Evolutionary conservation across 2,329 filamentous ascomycete species (phyloP).

Genomic region (Aspergillus pseudoviridinutans): DNA sequence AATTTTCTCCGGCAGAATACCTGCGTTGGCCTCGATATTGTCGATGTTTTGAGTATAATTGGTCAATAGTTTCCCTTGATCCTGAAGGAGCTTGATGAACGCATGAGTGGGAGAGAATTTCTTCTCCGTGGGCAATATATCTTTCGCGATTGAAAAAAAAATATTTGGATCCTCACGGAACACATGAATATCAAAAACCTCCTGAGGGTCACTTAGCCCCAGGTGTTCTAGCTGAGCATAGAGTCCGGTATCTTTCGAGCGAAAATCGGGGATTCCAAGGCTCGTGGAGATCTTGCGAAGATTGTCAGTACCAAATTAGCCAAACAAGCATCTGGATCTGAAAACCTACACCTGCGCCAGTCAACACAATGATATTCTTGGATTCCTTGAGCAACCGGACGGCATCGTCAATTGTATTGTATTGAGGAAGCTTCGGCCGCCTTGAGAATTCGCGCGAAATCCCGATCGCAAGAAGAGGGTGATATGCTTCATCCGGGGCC

Average conservation of each 20-base stretch:
- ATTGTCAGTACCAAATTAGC: slow-evolving; percentile 3
- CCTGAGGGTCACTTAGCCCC: slow-evolving; percentile 78
- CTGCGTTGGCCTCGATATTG: slow-evolving; percentile 85
- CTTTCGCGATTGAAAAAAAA: slow-evolving; percentile 88
- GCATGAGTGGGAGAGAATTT: slow-evolving; percentile 88
- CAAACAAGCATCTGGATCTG: neutral
- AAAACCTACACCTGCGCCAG: slow-evolving; percentile 68
- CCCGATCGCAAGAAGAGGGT: slow-evolving; percentile 68
- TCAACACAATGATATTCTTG: slow-evolving; percentile 86
- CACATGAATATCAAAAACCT: slow-evolving; percentile 87
- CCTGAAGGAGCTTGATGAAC: slow-evolving; percentile 85
- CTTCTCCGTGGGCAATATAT: slow-evolving; percentile 77
- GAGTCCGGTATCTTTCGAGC: slow-evolving; percentile 86
- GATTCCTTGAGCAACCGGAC: slow-evolving; percentile 69
- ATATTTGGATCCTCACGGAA: slow-evolving; percentile 83
- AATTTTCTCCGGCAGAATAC: slow-evolving; percentile 73
- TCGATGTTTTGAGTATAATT: slow-evolving; percentile 99
- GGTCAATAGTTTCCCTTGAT: slow-evolving; percentile 83
- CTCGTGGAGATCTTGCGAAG: slow-evolving; percentile 73
- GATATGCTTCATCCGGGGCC: slow-evolving; percentile 68
- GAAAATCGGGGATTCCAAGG: slow-evolving; percentile 93
- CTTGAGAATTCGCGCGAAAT: slow-evolving; percentile 78
- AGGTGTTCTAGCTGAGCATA: slow-evolving; percentile 80
- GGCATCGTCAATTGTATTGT: slow-evolving; percentile 86
- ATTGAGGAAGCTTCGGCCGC: slow-evolving; percentile 71